Evolutionary conservation across 2,329 filamentous ascomycete species (phyloP), one percentile per base, ranked within the genome.

Genomic region (Xenoacremonium recifei): DNA sequence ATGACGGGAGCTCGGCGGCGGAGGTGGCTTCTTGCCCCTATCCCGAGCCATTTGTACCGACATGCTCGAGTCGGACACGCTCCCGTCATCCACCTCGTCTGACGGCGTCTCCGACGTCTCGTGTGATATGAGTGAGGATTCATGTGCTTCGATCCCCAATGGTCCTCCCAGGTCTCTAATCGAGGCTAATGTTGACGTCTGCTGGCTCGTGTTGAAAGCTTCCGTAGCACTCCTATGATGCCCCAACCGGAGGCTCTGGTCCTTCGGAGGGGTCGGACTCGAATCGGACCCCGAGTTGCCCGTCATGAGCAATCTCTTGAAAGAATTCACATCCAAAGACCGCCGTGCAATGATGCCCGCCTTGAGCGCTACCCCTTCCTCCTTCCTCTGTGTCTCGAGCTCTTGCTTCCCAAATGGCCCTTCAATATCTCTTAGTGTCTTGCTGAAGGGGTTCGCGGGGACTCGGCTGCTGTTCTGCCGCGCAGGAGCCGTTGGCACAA

Each of bases 281-380:
- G 39, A 38, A 32, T 48, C 49, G 9, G 44, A 44, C 5, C 45
- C 75, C 25, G 77, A 61, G 54, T 82, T 79, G 16, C 88, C 88
- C 0, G 87, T 93, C 68, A 93, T 72, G 35, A 93, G 73, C 47
- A 93, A 67, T 45, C 84, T 77, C 58, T 83, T 84, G 67, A 93
- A 93, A 6, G 87, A 82, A 58, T 89, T 82, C 1, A 92, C 88
- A 58, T 93, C 86, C 49, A 92, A 65, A 0, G 80, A 74, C 15
- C 62, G 67, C 51, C 68, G 73, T 15, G 51, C 53, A 3, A 59
- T 50, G 31, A 62, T 58, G 21, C 57, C 57, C 23, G 59, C 62
- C 47, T 61, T 65, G 36, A 65, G 57, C 9, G 48, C 59, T 42
- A 46, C 58, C 11, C 47, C 65, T 55, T 51, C 64, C 40, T 52